Conservation (phyloP, 2,329 filamentous ascomycete genomes). For the Xylariaceae sp. region DNA sequence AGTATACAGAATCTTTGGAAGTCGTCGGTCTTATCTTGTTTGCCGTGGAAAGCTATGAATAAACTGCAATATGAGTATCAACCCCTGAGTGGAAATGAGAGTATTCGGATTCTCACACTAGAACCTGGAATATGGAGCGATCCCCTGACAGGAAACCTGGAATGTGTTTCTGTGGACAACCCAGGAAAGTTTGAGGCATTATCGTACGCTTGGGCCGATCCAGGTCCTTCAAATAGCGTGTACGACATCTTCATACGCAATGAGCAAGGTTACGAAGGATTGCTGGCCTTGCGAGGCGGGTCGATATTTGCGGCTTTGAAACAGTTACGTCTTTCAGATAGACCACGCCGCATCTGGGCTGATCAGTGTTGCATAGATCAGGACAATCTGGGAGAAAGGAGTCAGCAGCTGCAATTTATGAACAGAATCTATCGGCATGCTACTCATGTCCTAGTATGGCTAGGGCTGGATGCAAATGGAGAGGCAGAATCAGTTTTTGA, state of each 20-base stretch:
- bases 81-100: too few species aligned
- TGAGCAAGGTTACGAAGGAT: neutral
- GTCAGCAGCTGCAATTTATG: constrained; percentile 1
- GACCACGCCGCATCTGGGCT: neutral
- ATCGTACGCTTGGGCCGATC: constrained; percentile 1
- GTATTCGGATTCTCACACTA: too few species aligned
- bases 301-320: neutral
- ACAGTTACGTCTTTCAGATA: neutral
- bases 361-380: constrained; percentile 1
- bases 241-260: neutral
- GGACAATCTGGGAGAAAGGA: neutral
- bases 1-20: too few species aligned
- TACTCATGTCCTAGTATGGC: neutral
- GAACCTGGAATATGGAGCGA: too few species aligned
- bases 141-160: neutral
- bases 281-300: neutral
- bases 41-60: too few species aligned
- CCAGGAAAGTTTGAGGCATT: neutral
- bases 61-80: too few species aligned
- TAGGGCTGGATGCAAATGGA: neutral
- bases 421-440: neutral
- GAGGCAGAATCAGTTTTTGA: neutral
- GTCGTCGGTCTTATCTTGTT: too few species aligned
- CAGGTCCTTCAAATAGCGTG: neutral
- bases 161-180: neutral